Conservation (phyloP, 2,329 filamentous ascomycete genomes). For the Colletotrichum shisoi region DNA sequence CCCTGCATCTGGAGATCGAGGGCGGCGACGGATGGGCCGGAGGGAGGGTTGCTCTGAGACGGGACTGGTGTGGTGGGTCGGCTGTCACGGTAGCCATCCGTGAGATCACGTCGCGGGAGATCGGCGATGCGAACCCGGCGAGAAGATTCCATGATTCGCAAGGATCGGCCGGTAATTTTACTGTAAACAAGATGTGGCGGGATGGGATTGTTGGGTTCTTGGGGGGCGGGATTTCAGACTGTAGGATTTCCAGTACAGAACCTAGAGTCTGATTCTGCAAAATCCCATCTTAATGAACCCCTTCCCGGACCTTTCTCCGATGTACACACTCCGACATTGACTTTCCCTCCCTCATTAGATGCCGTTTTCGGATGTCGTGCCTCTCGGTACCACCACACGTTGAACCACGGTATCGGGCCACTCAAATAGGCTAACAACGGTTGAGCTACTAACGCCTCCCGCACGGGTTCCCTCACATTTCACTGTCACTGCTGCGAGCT, state of each 20-base stretch:
- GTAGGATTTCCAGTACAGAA: neutral
- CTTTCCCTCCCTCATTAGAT: neutral
- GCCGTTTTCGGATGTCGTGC: neutral
- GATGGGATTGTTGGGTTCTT: neutral
- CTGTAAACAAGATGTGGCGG: neutral
- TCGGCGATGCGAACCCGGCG: slow-evolving; percentile 22
- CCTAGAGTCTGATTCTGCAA: neutral
- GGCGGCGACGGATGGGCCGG: neutral
- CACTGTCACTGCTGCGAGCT: neutral
- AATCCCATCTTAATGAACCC: neutral
- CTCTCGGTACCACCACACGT: neutral
- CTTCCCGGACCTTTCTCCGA: slow-evolving; percentile 20
- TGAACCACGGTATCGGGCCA: neutral
- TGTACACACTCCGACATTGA: neutral
- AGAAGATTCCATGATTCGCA: slow-evolving; percentile 14
- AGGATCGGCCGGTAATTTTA: slow-evolving; percentile 14
- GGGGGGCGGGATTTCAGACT: neutral
- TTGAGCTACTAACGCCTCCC: neutral
- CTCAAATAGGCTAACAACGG: neutral
- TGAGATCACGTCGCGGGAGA: slow-evolving; percentile 27
- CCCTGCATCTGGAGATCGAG: neutral
- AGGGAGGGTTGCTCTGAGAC: neutral
- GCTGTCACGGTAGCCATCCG: neutral
- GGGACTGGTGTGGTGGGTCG: slow-evolving; percentile 14
- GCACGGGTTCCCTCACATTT: neutral